Evolutionary conservation across 192 early-diverging fungal species (phyloP), one percentile per base, ranked within the genome.

Genomic region (Linderina pennispora): DNA sequence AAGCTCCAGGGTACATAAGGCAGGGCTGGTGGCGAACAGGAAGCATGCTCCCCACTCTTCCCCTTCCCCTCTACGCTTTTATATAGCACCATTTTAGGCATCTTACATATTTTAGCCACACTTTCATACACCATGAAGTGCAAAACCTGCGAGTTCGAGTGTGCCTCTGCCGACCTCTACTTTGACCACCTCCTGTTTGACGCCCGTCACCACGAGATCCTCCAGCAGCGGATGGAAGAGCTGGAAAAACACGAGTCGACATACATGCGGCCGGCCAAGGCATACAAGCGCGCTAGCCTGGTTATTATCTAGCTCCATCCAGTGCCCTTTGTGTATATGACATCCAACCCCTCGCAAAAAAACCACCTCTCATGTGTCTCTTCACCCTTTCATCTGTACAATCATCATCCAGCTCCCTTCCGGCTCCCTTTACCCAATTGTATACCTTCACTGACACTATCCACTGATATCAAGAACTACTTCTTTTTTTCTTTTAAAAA

Each of bases 181-280:
- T 73, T 73, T 50, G 69, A 73, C 43, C 69, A 73, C 31, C 33
- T 73, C 2, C 17, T 65, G 17, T 73, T 73, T 31, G 69, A 73
- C 23, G 43, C 45, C 0, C 62, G 62, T 18, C 69, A 73, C 50
- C 53, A 58, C 41, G 62, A 56, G 45, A 42, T 65, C 10, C 62
- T 55, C 0, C 49, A 65, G 43, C 59, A 55, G 40, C 47, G 55
- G 22, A 57, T 58, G 2, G 34, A 53, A 8, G 57, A 61, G 31
- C 28, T 8, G 11, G 53, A 58, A 16, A 33, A 60, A 32, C 24
- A 49, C 31, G 45, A 41, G 38, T 49, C 28, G 35, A 60, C 48
- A 52, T 49, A 62, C 47, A 20, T 43, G 18, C 67, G 55, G n/a
- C 54, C 55, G 48, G 45, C 60, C 17, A 51, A 55, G 36, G 58